phyloP scores from a whole-genome alignment of 75 land plant genomes.

The Chamaecyparis obtusa region DNA sequence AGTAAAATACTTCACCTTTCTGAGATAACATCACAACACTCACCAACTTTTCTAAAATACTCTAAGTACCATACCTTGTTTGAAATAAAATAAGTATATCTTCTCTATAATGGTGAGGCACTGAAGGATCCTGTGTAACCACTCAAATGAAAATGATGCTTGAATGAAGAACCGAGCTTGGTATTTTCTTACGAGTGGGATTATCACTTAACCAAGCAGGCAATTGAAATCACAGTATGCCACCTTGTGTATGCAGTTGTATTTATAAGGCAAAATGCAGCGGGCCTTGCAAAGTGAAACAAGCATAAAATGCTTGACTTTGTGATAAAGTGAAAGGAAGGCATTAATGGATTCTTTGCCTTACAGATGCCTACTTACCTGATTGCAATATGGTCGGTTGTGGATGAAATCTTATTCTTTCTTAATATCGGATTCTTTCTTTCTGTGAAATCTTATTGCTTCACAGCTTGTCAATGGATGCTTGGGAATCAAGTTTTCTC shows the following conservation, averaged over 20 bases:
- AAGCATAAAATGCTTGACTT: not conserved
- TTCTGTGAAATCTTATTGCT: not conserved
- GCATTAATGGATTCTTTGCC: not conserved
- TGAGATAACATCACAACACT: too few species aligned
- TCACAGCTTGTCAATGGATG: not conserved
- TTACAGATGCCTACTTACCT: not conserved
- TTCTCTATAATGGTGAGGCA: not conserved
- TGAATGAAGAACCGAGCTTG: not conserved
- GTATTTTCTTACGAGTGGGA: not conserved
- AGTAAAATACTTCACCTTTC: not conserved
- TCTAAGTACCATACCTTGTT: not conserved
- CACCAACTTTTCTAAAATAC: not conserved
- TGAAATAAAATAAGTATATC: not conserved
- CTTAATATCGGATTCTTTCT: not conserved
- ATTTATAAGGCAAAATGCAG: not conserved
- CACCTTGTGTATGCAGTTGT: not conserved
- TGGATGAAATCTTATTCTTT: not conserved
- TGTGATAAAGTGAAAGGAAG: not conserved
- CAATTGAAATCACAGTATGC: not conserved
- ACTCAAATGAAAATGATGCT: not conserved
- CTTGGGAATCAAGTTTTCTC: slow-evolving; percentile 5
- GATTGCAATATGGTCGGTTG: not conserved
- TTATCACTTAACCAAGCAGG: not conserved
- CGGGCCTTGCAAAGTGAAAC: not conserved
- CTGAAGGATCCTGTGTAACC: too few species aligned